These are phyloP conservation scores for Dactylellina haptotyla DNA, from an alignment of 2,329 filamentous ascomycete genomes.

Conservation along the genomic window DNA sequence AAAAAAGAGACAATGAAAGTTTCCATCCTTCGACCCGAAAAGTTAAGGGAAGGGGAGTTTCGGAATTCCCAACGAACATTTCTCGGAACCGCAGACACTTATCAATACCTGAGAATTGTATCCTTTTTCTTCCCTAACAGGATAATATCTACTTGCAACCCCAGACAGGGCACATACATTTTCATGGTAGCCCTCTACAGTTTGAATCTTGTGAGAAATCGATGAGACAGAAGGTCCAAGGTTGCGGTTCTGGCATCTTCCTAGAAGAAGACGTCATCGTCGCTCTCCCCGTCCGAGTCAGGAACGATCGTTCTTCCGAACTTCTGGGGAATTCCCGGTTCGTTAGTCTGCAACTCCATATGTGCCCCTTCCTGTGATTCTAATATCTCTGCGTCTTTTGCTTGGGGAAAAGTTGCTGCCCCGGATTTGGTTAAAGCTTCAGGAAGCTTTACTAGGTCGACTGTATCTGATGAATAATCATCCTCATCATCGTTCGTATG, in stretches of 20 bases:
- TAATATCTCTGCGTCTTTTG: slow-evolving; percentile 6
- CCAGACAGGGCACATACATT: too few species aligned
- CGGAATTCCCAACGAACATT: slow-evolving; percentile 52
- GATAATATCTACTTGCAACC: too few species aligned
- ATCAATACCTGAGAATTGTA: too few species aligned
- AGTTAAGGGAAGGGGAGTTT: slow-evolving; percentile 27
- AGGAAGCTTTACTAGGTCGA: slow-evolving; percentile 36
- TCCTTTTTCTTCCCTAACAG: too few species aligned
- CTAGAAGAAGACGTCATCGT: slow-evolving; percentile 49
- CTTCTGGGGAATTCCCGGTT: slow-evolving; percentile 45
- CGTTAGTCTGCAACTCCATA: not conserved
- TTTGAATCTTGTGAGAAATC: slow-evolving; percentile 21
- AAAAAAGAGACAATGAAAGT: not conserved
- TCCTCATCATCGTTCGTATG: not conserved
- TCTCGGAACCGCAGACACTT: slow-evolving; percentile 50
- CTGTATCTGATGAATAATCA: slow-evolving; percentile 42
- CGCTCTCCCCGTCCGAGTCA: slow-evolving; percentile 52
- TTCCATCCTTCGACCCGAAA: slow-evolving; percentile 45
- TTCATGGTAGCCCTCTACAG: not conserved
- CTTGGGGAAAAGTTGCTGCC: slow-evolving; percentile 33
- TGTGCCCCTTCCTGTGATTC: slow-evolving; percentile 1
- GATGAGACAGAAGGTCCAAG: slow-evolving; percentile 1
- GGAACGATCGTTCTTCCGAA: slow-evolving; percentile 45
- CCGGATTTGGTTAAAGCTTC: slow-evolving; percentile 12
- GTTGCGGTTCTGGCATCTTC: not conserved